Percentiles rank a stretch among this genome's conserved stretches.
phyloP scores from a whole-genome alignment of 306 rosid species.

The Myrica gale region DNA sequence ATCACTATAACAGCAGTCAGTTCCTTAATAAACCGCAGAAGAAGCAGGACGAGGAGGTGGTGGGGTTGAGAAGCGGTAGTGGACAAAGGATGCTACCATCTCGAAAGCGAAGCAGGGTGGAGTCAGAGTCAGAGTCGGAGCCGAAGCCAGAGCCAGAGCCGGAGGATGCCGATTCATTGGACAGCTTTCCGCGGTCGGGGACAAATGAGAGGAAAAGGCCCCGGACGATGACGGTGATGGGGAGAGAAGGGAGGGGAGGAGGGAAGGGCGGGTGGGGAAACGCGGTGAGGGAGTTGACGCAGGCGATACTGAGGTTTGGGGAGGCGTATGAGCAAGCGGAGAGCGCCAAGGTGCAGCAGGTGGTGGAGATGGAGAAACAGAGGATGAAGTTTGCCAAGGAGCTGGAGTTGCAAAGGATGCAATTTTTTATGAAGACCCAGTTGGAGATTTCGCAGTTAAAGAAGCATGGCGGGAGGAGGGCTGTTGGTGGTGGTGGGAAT shows the following conservation, averaged over 20 bases:
- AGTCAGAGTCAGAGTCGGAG: conserved; percentile 37
- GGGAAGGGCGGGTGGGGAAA: conserved; percentile 53
- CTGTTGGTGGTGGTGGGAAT: conserved; percentile 35
- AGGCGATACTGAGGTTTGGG: conserved; percentile 82
- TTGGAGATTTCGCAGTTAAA: conserved; percentile 86
- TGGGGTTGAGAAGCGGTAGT: neutral
- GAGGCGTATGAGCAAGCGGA: conserved; percentile 93
- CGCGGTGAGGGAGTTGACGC: conserved; percentile 76
- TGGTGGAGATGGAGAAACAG: conserved; percentile 98
- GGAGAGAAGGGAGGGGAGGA: conserved; percentile 3
- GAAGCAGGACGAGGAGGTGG: conserved; percentile 14
- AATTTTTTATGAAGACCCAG: conserved; percentile 90
- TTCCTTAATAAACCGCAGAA: conserved; percentile 31
- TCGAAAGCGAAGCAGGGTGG: conserved; percentile 37
- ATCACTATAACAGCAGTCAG: conserved; percentile 34
- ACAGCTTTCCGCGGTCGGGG: conserved; percentile 54
- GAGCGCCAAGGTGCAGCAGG: conserved; percentile 78
- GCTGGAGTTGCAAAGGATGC: conserved; percentile 93
- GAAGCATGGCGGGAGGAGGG: conserved; percentile 45
- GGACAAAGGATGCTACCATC: conserved; percentile 44
- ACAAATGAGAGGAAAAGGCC: conserved; percentile 53
- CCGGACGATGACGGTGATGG: conserved; percentile 16
- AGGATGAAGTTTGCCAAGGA: conserved; percentile 89
- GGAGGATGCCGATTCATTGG: conserved; percentile 43
- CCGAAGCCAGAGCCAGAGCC: conserved; percentile 56